Evolutionary conservation across 495 filamentous ascomycete species (phyloP).

Genomic region (Penicillium antarcticum): DNA sequence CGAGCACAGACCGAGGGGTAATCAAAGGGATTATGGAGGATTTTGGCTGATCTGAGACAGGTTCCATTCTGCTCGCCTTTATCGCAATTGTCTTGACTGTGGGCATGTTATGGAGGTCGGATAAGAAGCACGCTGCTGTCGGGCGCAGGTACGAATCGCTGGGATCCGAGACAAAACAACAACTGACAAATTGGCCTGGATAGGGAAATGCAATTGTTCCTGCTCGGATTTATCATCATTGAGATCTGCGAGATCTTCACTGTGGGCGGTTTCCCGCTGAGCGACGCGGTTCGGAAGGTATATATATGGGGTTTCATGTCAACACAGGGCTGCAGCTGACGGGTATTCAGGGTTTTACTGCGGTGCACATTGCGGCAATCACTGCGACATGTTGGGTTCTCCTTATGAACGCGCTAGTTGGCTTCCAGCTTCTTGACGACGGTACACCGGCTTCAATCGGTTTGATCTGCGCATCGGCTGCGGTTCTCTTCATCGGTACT

Average conservation of each 20-base stretch:
- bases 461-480: conserved; percentile 66
- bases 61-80: conserved; percentile 84
- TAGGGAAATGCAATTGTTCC: conserved; percentile 95
- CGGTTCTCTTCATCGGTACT: conserved; percentile 78
- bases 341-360: conserved; percentile 71
- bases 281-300: conserved; percentile 56
- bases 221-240: conserved; percentile 82
- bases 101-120: conserved; percentile 73
- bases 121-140: conserved; percentile 90
- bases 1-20: conserved; percentile 18
- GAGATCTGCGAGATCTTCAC: conserved; percentile 96
- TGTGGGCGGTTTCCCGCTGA: conserved; percentile 80
- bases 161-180: background rate
- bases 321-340: background rate
- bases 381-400: conserved; percentile 87
- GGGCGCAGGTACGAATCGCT: conserved; percentile 70
- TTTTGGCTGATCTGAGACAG: conserved; percentile 41
- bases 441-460: conserved; percentile 81
- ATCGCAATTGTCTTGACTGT: conserved; percentile 67
- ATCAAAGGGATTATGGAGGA: background rate
- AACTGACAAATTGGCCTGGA: conserved; percentile 6
- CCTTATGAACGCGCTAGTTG: conserved; percentile 86
- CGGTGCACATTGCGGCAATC: conserved; percentile 88
- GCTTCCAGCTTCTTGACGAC: conserved; percentile 91
- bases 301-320: background rate